Evolutionary conservation across 176 grass and related monocot species (phyloP).

Genomic region (Rhipidocladum racemiflorum): DNA sequence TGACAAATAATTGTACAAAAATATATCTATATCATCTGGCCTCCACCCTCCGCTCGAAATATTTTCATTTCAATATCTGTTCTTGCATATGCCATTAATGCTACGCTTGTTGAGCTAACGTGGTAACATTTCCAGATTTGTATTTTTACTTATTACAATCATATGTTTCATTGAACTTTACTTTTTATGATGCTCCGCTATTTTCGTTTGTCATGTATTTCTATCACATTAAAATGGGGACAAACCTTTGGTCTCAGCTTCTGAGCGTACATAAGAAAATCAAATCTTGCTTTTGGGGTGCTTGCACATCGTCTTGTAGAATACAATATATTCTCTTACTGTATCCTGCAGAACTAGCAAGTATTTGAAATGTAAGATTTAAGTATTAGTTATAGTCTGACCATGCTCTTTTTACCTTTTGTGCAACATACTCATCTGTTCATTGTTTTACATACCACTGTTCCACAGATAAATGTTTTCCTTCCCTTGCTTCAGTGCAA

Average conservation of each 20-base stretch:
- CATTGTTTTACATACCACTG: background rate
- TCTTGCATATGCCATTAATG: background rate
- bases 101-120: background rate
- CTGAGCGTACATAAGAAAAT: background rate
- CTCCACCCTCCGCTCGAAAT: background rate
- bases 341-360: background rate
- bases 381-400: background rate
- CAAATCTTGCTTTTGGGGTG: background rate
- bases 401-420: background rate
- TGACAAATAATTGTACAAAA: background rate
- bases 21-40: background rate
- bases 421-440: background rate
- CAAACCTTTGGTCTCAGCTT: background rate
- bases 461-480: background rate
- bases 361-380: background rate
- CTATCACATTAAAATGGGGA: conserved; percentile 10
- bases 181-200: background rate
- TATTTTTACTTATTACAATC: background rate
- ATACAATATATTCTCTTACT: background rate
- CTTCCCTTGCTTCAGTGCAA: background rate
- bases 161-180: background rate
- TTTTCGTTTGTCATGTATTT: conserved; percentile 11
- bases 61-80: background rate
- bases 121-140: background rate
- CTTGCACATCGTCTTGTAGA: background rate